These are phyloP conservation scores for Salix brachista DNA, from an alignment of 345 rosid species.

Conservation along the genomic window DNA sequence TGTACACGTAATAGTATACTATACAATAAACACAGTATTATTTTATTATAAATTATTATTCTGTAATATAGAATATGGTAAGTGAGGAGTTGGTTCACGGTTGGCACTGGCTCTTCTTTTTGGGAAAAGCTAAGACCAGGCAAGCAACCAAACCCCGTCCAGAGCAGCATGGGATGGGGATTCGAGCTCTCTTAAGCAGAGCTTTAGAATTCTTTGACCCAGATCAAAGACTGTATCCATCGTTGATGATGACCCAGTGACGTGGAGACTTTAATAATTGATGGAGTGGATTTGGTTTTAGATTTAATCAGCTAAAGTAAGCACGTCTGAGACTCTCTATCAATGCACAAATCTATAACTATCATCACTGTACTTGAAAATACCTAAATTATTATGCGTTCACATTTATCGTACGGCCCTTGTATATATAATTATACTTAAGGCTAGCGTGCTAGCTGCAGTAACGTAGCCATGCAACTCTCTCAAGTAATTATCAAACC, in stretches of 20 bases:
- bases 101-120: slow-evolving; percentile 32
- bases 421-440: not conserved
- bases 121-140: slow-evolving; percentile 28
- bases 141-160: slow-evolving; percentile 29
- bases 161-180: slow-evolving; percentile 40
- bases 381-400: not conserved
- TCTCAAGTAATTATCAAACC: not conserved
- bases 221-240: slow-evolving; percentile 21
- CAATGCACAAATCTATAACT: not conserved
- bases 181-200: slow-evolving; percentile 32
- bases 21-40: not conserved
- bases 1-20: not conserved
- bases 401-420: not conserved
- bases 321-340: slow-evolving; percentile 33
- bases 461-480: not conserved
- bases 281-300: slow-evolving; percentile 18
- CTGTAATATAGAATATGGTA: not conserved
- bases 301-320: slow-evolving; percentile 33
- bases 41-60: not conserved
- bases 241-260: slow-evolving; percentile 21
- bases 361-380: slow-evolving; percentile 1
- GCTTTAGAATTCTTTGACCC: slow-evolving; percentile 25
- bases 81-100: slow-evolving; percentile 24
- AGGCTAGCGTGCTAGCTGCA: slow-evolving; percentile 1
- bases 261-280: slow-evolving; percentile 4